Base-by-base conservation (phyloP, 2,329 filamentous ascomycete genomes). In the Aureobasidium sp. region DNA sequence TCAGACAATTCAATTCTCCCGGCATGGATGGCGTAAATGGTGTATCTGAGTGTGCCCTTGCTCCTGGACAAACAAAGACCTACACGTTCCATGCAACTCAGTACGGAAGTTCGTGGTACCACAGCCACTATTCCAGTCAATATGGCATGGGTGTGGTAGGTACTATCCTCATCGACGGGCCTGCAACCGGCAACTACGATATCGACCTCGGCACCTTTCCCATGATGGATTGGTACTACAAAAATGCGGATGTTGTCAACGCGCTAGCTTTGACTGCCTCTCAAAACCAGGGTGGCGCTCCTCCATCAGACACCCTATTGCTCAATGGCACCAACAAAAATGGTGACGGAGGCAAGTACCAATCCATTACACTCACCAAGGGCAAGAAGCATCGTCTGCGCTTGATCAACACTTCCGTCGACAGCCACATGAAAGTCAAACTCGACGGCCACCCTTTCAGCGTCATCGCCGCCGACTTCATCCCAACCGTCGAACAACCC, bases 11-110 rank as follows among this genome's bases (percentile, higher is more conserved):
- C 54, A 68, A 72, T 60, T 77, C 71, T 16, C 78, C 75, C 58
- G 68, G 76, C 54, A 70, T 77, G 39, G 80, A 84, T 57, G 81
- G 81, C 48, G 78, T 81, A 3, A 68, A 68, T 40, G 72, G 72
- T 42, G 60, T 71, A 4, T 70, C 69, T 3, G 68, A 72, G 58
- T 73, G 71, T 54, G 75, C 76, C 0, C 68, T 74, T 21, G 70
- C 78, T 0, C 75, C 77, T 0, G 77, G 77, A 0, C 59, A 74
- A 6, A 70, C 69, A 0, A 70, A 72, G 25, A 79, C 75, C 1
- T 85, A 85, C 64, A 73, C 62, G 2, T 84, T 77, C 68, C 70
- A 70, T 32, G 76, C 74, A 6, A 76, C 72, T 1, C 69, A 71
- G 52, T 71, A 67, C 37, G 70, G 70, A 21, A 51, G 54, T 8